Percentiles rank a stretch among this genome's conserved stretches.
Evolutionary conservation across 306 rosid species (phyloP).

Genomic region (Malus sylvestris): DNA sequence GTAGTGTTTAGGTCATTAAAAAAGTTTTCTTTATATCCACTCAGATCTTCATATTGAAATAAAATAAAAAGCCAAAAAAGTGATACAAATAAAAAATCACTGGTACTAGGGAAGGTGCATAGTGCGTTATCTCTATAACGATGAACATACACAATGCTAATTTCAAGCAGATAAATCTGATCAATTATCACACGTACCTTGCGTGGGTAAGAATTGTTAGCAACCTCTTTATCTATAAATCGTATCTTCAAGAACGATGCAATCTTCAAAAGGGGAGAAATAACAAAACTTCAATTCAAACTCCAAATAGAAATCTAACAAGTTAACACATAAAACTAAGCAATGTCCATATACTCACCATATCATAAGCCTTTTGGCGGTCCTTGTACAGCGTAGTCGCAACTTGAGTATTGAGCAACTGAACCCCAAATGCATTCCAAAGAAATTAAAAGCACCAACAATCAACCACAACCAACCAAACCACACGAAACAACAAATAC

Average conservation of each 20-base stretch:
- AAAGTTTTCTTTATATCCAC: background rate
- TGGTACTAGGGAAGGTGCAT: too few relatives aligned
- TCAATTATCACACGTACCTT: slow-evolving; percentile 46
- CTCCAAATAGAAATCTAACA: background rate
- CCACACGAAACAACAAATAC: background rate
- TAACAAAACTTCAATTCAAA: background rate
- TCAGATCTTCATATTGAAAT: background rate
- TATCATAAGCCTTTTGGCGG: slow-evolving; percentile 82
- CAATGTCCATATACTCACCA: slow-evolving; percentile 38
- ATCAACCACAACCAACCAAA: background rate
- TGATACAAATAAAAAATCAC: background rate
- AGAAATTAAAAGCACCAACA: background rate
- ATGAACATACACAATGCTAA: too few relatives aligned
- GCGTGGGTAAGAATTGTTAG: slow-evolving; percentile 68
- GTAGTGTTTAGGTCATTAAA: background rate
- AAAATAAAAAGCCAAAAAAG: background rate
- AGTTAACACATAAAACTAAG: background rate
- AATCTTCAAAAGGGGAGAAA: slow-evolving; percentile 31
- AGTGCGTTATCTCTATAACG: too few relatives aligned
- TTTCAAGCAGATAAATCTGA: too few relatives aligned
- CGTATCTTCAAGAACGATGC: slow-evolving; percentile 80
- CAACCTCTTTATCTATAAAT: slow-evolving; percentile 74
- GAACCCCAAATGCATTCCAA: slow-evolving; percentile 19
- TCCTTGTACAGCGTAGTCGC: slow-evolving; percentile 70
- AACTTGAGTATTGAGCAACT: slow-evolving; percentile 74